Conservation (phyloP, 1,139 yeast genomes). For the Yamadazyma blattariae region DNA sequence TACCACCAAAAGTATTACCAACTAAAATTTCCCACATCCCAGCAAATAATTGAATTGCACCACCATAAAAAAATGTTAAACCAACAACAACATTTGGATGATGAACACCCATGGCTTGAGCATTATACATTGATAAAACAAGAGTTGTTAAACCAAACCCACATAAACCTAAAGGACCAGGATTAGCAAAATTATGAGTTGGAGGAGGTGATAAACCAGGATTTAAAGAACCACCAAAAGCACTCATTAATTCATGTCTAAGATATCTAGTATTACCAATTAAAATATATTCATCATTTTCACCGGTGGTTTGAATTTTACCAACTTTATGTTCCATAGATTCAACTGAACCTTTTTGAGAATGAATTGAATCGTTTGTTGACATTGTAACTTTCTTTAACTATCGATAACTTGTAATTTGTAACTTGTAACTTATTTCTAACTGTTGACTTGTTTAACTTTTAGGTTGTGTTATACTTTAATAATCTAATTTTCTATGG, state of each 20-base stretch:
- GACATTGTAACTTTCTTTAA: constrained; percentile 8
- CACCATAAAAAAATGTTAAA: constrained; percentile 44
- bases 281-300: constrained; percentile 21
- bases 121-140: constrained; percentile 41
- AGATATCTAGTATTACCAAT: constrained; percentile 33
- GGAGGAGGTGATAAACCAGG: constrained; percentile 39
- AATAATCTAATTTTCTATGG: no score
- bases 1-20: constrained; percentile 41
- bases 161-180: constrained; percentile 60
- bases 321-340: constrained; percentile 15
- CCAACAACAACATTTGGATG: constrained; percentile 41
- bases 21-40: constrained; percentile 51
- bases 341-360: constrained; percentile 11
- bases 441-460: no score
- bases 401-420: background rate
- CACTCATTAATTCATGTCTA: constrained; percentile 36
- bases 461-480: no score
- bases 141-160: constrained; percentile 54
- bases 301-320: constrained; percentile 19
- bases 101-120: constrained; percentile 39
- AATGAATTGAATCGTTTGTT: constrained; percentile 15
- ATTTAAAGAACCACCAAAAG: constrained; percentile 37
- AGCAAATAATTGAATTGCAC: constrained; percentile 44
- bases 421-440: no score
- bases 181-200: constrained; percentile 45